Percentiles rank a stretch among this genome's conserved stretches.
These are phyloP conservation scores for Penicillium bialowiezense DNA, from an alignment of 495 filamentous ascomycete genomes.

Conservation along the genomic window DNA sequence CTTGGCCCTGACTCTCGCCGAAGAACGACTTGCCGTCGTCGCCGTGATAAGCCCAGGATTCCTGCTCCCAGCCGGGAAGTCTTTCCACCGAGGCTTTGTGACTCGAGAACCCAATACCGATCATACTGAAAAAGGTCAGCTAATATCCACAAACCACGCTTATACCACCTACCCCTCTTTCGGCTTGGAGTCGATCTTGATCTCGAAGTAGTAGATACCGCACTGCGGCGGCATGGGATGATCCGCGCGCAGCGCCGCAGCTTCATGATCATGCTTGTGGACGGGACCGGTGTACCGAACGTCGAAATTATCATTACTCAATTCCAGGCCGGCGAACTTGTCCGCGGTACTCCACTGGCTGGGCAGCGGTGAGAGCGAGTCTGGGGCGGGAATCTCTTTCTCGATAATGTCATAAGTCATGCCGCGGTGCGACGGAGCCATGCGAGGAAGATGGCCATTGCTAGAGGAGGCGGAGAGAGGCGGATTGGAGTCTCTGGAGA, in stretches of 20 bases:
- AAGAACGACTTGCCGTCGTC: conserved; percentile 91
- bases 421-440: conserved; percentile 72
- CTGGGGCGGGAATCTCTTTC: conserved; percentile 57
- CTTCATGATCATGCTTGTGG: conserved; percentile 74
- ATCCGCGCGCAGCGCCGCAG: conserved; percentile 80
- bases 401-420: conserved; percentile 87
- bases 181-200: conserved; percentile 77
- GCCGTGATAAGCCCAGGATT: conserved; percentile 96
- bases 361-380: conserved; percentile 65
- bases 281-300: conserved; percentile 66
- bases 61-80: conserved; percentile 90
- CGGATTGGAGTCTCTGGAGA: conserved; percentile 37
- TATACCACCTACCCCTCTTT: conserved; percentile 74
- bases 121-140: conserved; percentile 53
- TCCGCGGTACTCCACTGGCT: conserved; percentile 79
- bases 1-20: conserved; percentile 59
- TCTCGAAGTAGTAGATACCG: conserved; percentile 96
- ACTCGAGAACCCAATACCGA: conserved; percentile 85
- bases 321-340: conserved; percentile 69
- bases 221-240: conserved; percentile 87
- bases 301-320: conserved; percentile 71
- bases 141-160: not conserved
- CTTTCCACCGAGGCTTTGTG: conserved; percentile 72
- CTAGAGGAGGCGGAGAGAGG: conserved; percentile 63
- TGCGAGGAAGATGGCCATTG: conserved; percentile 61